Conservation (phyloP, 106 monocot genomes). For the Gastrodia elata region DNA sequence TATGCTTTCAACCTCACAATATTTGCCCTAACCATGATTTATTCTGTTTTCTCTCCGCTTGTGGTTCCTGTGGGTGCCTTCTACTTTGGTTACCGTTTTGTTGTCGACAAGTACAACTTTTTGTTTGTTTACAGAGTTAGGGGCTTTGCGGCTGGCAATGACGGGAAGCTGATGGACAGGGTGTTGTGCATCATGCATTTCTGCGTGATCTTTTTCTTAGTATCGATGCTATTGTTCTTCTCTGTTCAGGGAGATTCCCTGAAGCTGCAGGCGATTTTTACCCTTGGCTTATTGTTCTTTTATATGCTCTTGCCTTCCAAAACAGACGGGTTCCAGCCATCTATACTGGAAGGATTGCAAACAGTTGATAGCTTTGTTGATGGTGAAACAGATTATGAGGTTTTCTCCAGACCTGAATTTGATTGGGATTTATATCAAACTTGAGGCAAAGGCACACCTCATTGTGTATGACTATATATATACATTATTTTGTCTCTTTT, state of each 20-base stretch:
- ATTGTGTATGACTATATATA: slow-evolving; percentile 21
- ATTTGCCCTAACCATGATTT: slow-evolving; percentile 93
- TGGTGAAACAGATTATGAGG: slow-evolving; percentile 91
- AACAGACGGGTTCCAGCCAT: slow-evolving; percentile 58
- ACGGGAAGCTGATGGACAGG: slow-evolving; percentile 92
- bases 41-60: slow-evolving; percentile 88
- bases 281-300: slow-evolving; percentile 72
- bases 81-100: slow-evolving; percentile 89
- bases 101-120: slow-evolving; percentile 99
- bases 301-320: slow-evolving; percentile 69
- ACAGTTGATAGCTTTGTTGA: slow-evolving; percentile 89
- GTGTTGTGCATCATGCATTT: slow-evolving; percentile 95
- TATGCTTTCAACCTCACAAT: slow-evolving; percentile 97
- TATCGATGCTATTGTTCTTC: slow-evolving; percentile 87
- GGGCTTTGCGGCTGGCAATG: slow-evolving; percentile 89
- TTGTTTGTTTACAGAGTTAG: slow-evolving; percentile 94
- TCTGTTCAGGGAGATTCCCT: slow-evolving; percentile 77
- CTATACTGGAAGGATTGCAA: slow-evolving; percentile 86
- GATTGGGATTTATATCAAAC: slow-evolving; percentile 81
- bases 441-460: slow-evolving; percentile 16
- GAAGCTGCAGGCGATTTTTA: slow-evolving; percentile 91
- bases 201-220: slow-evolving; percentile 79
- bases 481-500: slow-evolving; percentile 4
- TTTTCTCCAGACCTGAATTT: slow-evolving; percentile 80
- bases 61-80: slow-evolving; percentile 86